Conservation (phyloP, 2,329 filamentous ascomycete species). For the Venturia effusa region DNA sequence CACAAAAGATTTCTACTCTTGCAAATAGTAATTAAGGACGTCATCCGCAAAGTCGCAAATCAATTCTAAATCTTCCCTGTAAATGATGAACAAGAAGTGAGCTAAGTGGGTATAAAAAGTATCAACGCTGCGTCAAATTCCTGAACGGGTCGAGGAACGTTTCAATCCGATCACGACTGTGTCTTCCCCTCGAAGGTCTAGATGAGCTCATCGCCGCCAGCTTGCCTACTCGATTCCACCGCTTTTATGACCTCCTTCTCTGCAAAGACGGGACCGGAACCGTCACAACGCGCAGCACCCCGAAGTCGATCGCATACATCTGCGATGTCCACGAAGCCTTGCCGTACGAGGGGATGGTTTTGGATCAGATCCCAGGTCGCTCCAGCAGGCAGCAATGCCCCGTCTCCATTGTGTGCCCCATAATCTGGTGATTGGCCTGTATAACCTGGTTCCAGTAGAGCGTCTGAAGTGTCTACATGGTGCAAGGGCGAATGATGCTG, state of each 20-base stretch:
- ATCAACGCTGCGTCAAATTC: neutral
- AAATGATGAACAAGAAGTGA: neutral
- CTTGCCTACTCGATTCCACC: slow-evolving; percentile 67
- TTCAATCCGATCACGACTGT: too few species aligned
- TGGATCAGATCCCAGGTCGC: slow-evolving; percentile 89
- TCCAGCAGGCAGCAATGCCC: slow-evolving; percentile 53
- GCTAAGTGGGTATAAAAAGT: neutral
- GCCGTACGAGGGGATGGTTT: slow-evolving; percentile 62
- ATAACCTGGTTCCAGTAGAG: slow-evolving; percentile 43
- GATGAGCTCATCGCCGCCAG: slow-evolving; percentile 68
- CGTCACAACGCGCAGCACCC: slow-evolving; percentile 67
- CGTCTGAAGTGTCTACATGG: neutral
- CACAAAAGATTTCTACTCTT: neutral
- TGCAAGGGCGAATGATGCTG: slow-evolving; percentile 4
- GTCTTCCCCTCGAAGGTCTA: slow-evolving; percentile 19
- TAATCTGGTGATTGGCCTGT: slow-evolving; percentile 33
- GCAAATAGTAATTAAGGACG: neutral
- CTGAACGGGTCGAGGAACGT: too few species aligned
- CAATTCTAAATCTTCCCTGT: neutral
- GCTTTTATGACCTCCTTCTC: slow-evolving; percentile 62
- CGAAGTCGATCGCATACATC: slow-evolving; percentile 73
- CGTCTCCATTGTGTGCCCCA: slow-evolving; percentile 39
- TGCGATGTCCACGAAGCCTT: slow-evolving; percentile 69
- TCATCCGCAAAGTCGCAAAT: neutral
- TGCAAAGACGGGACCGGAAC: slow-evolving; percentile 75